Evolutionary conservation across 139 green algal species (phyloP).

Genomic region (Chlamydomonas applanata): DNA sequence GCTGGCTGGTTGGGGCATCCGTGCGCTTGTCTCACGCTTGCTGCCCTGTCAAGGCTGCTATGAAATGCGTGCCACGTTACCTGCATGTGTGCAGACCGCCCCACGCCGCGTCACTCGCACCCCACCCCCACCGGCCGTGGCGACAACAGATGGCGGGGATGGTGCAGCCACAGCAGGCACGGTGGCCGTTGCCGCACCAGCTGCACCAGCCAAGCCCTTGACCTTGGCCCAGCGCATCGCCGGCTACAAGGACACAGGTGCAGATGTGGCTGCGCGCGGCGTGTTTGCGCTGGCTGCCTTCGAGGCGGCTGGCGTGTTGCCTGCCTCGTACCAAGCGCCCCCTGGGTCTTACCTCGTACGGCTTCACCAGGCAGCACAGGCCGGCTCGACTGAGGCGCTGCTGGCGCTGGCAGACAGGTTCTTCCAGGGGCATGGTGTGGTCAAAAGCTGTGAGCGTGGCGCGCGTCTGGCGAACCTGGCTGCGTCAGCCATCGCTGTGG

Average conservation of each 20-base stretch:
- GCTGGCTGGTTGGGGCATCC: background rate
- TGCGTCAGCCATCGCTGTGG: background rate
- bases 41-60: too few species aligned
- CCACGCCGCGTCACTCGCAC: background rate
- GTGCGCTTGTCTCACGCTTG: background rate
- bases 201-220: background rate
- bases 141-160: background rate
- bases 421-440: slow-evolving; percentile 22
- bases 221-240: too few species aligned
- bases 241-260: background rate
- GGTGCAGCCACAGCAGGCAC: background rate
- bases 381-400: slow-evolving; percentile 25
- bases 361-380: slow-evolving; percentile 26
- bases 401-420: slow-evolving; percentile 27
- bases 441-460: slow-evolving; percentile 11
- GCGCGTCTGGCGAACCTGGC: slow-evolving; percentile 25
- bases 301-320: slow-evolving; percentile 16
- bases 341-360: background rate
- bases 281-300: slow-evolving; percentile 30
- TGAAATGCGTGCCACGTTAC: too few species aligned
- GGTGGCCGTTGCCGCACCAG: background rate
- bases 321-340: background rate
- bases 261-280: slow-evolving; percentile 12
- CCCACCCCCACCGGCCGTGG: background rate
- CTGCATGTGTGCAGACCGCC: background rate